Conservation (phyloP, 2,329 filamentous ascomycete species). For the Exophiala aquamarina region DNA sequence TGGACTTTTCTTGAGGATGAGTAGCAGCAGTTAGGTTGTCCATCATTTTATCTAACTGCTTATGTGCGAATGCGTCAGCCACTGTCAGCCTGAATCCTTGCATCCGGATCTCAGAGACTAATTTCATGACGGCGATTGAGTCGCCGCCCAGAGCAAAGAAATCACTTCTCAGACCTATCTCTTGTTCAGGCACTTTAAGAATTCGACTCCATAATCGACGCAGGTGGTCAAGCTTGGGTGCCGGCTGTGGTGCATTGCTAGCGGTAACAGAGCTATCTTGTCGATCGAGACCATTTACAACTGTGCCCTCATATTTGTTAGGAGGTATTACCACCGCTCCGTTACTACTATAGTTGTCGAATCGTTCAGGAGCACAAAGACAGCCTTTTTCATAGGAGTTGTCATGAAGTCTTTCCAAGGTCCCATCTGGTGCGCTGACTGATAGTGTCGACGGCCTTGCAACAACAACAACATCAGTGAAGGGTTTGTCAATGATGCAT, state of each 20-base stretch:
- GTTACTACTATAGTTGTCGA: no score
- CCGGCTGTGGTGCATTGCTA: not conserved
- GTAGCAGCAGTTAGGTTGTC: slow-evolving; percentile 40
- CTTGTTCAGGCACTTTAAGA: slow-evolving; percentile 41
- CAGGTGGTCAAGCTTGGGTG: slow-evolving; percentile 33
- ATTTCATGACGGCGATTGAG: slow-evolving; percentile 31
- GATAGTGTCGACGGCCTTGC: slow-evolving; percentile 14
- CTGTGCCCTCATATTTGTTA: not conserved
- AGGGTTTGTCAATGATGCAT: slow-evolving; percentile 39
- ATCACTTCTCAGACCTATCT: slow-evolving; percentile 20
- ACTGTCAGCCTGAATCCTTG: slow-evolving; percentile 27
- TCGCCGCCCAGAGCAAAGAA: slow-evolving; percentile 35
- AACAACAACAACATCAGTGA: slow-evolving; percentile 37
- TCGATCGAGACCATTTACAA: not conserved
- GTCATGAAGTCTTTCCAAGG: not conserved
- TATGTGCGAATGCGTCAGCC: slow-evolving; percentile 30
- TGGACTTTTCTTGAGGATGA: slow-evolving; percentile 7
- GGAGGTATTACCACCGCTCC: not conserved
- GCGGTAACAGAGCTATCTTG: not conserved
- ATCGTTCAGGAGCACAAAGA: no score
- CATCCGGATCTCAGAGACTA: slow-evolving; percentile 23
- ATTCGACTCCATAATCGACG: slow-evolving; percentile 52
- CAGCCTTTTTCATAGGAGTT: not conserved
- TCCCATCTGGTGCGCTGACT: not conserved
- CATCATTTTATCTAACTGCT: slow-evolving; percentile 54